A percentile compares a stretch with the other conserved stretches of the same genome.
Evolutionary conservation across 2,329 filamentous ascomycete genomes (phyloP).

Genomic region (Epichloe amarillans): DNA sequence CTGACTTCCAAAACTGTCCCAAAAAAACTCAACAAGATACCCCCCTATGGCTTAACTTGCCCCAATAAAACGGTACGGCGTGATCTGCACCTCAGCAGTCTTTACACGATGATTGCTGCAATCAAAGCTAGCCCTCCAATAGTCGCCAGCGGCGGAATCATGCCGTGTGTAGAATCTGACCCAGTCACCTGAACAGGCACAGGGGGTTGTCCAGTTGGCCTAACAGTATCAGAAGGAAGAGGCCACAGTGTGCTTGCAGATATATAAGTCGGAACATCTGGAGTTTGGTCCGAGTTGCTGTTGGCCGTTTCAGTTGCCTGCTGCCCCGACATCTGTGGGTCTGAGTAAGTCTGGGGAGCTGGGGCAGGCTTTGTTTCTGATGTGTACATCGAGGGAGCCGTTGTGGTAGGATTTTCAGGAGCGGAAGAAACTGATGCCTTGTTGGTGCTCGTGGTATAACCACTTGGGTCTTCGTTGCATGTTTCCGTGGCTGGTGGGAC

Average conservation of each 20-base stretch:
- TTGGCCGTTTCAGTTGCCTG: constrained; percentile 5
- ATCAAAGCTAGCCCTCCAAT: constrained; percentile 16
- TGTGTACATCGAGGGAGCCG: not conserved
- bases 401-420: not conserved
- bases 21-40: constrained; percentile 8
- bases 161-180: constrained; percentile 14
- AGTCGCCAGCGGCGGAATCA: constrained; percentile 10
- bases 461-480: not conserved
- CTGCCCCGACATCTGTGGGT: constrained; percentile 1
- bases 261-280: constrained; percentile 6
- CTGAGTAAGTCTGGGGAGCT: constrained; percentile 2
- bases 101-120: constrained; percentile 14
- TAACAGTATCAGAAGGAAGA: constrained; percentile 9
- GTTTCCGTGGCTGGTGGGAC: not conserved
- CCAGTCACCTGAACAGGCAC: constrained; percentile 15
- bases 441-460: not conserved
- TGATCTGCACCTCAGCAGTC: not conserved
- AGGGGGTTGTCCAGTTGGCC: constrained; percentile 10
- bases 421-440: not conserved
- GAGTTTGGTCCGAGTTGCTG: constrained; percentile 4
- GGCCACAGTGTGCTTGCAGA: constrained; percentile 14
- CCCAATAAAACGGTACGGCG: not conserved
- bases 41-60: not conserved
- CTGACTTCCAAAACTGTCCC: constrained; percentile 11
- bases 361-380: not conserved